phyloP scores from a whole-genome alignment of 75 land plant species.

The Picea glauca region DNA sequence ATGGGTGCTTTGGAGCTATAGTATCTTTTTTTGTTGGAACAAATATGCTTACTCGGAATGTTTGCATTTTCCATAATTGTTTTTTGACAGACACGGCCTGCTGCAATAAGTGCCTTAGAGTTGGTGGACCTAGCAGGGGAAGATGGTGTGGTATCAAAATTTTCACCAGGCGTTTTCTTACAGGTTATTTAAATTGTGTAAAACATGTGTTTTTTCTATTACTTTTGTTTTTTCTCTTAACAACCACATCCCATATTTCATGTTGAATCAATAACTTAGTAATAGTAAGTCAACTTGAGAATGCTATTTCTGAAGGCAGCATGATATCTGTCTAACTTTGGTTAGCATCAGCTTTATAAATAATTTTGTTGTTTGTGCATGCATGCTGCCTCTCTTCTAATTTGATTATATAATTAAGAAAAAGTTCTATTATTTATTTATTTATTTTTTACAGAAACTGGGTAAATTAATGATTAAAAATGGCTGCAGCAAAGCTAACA shows the following conservation, averaged over 20 bases:
- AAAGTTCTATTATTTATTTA: neutral
- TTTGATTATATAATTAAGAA: neutral
- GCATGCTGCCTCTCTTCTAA: neutral
- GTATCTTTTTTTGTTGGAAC: neutral
- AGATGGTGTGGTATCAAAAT: constrained; percentile 61
- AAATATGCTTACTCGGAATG: constrained; percentile 1
- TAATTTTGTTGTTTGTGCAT: neutral
- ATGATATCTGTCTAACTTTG: neutral
- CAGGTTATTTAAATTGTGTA: constrained; percentile 51
- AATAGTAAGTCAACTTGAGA: neutral
- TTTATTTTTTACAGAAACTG: too few species aligned
- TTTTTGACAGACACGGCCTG: constrained; percentile 69
- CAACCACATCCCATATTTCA: neutral
- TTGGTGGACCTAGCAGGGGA: constrained; percentile 69
- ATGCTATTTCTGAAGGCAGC: neutral
- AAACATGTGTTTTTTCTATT: neutral
- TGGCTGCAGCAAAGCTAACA: too few species aligned
- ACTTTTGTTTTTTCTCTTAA: neutral
- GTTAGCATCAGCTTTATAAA: neutral
- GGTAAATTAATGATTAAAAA: too few species aligned
- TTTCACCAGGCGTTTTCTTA: constrained; percentile 79
- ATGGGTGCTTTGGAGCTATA: neutral
- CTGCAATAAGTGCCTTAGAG: constrained; percentile 51
- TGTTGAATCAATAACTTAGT: neutral
- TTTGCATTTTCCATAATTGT: neutral